Evolutionary conservation across 352 stramenopile genomes (phyloP).

Genomic region (Hyaloperonospora arabidopsidis): DNA sequence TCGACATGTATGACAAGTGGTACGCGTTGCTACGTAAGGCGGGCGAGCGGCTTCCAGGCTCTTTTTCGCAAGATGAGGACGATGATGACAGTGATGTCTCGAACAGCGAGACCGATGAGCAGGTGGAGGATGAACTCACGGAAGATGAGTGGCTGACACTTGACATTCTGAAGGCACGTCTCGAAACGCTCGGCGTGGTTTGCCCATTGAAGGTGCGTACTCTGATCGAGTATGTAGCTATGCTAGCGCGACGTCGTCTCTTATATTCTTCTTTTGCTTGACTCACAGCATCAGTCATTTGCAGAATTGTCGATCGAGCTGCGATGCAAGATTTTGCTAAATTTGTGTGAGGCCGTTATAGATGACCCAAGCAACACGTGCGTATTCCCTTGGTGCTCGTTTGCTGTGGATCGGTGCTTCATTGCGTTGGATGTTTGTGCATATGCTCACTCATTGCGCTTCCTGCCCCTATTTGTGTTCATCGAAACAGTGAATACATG

Average conservation of each 20-base stretch:
- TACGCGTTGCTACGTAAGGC: constrained; percentile 69
- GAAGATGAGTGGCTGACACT: constrained; percentile 73
- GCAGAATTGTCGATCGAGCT: constrained; percentile 57
- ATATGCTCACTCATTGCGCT: background rate
- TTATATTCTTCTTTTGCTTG: background rate
- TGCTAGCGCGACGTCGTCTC: too few species aligned
- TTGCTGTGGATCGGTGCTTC: too few species aligned
- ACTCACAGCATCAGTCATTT: constrained; percentile 63
- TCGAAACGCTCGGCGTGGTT: constrained; percentile 41
- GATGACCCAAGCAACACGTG: constrained; percentile 72
- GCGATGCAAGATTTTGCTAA: constrained; percentile 76
- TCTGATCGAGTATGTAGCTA: constrained; percentile 1
- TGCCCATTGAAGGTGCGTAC: constrained; percentile 47
- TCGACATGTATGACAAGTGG: constrained; percentile 76
- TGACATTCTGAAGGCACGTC: constrained; percentile 48
- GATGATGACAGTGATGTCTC: constrained; percentile 27
- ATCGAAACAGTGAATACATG: constrained; percentile 57
- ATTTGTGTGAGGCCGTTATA: constrained; percentile 76
- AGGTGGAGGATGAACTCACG: constrained; percentile 67
- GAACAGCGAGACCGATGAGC: constrained; percentile 22
- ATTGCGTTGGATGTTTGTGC: too few species aligned
- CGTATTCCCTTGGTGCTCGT: constrained; percentile 7
- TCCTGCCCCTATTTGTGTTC: background rate
- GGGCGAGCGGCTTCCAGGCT: constrained; percentile 51
- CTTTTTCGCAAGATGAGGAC: constrained; percentile 62